Conservation (phyloP, 2,329 filamentous ascomycete species). For the Arthrobotrys megalospora region DNA sequence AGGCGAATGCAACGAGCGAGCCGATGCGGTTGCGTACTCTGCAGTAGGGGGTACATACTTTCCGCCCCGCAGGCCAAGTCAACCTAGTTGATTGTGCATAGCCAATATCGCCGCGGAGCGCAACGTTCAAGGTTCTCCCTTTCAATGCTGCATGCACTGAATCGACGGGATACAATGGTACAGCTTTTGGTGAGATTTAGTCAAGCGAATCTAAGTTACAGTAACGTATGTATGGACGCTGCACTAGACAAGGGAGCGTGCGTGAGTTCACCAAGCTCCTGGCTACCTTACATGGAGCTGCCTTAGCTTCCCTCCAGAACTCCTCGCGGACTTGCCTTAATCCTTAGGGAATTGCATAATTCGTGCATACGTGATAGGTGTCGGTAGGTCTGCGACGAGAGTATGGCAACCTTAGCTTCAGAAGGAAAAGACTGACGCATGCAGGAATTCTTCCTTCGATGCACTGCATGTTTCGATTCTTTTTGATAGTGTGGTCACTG, state of each 20-base stretch:
- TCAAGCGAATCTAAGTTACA: constrained; percentile 48
- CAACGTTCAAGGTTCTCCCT: constrained; percentile 44
- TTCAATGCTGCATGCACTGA: constrained; percentile 40
- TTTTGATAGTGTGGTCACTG: constrained; percentile 6
- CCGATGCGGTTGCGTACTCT: constrained; percentile 40
- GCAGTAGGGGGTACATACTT: constrained; percentile 24
- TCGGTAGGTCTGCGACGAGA: constrained; percentile 46
- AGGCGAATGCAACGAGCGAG: constrained; percentile 37
- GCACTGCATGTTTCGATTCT: constrained; percentile 45
- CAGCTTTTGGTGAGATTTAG: constrained; percentile 44
- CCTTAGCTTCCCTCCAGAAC: constrained; percentile 33
- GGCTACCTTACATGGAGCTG: constrained; percentile 20
- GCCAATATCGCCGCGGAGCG: constrained; percentile 35
- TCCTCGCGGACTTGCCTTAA: constrained; percentile 18
- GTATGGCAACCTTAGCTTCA: constrained; percentile 18
- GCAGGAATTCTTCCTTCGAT: constrained; percentile 46
- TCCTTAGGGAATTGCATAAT: constrained; percentile 55
- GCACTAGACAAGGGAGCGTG: constrained; percentile 16
- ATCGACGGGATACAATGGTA: constrained; percentile 38
- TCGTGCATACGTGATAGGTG: constrained; percentile 42
- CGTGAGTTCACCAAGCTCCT: constrained; percentile 32
- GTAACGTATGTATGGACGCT: constrained; percentile 20
- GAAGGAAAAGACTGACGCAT: constrained; percentile 33
- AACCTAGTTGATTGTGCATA: constrained; percentile 17
- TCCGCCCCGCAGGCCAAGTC: constrained; percentile 19